Evolutionary conservation across 2,329 filamentous ascomycete species (phyloP), one percentile per base, ranked within the genome.

Genomic region (Fusarium nanum): DNA sequence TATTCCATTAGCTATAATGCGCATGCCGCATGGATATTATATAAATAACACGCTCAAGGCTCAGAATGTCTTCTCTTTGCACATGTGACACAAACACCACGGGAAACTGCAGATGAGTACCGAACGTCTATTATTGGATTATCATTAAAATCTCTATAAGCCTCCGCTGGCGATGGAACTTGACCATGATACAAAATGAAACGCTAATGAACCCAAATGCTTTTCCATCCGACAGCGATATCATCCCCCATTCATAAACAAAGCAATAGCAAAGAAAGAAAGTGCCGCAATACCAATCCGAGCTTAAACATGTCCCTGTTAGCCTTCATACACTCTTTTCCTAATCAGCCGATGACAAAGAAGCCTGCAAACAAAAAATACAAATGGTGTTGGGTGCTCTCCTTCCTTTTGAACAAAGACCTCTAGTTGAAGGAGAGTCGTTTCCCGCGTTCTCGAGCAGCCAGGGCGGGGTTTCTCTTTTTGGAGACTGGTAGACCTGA

Each of bases 401-500:
- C 23, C 45, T 14, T 23, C 52, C 10, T 13, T 44, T 41, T 22
- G 22, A 25, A 49, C 52, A 58, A 28, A n/a, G 41, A 25, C 9
- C 7, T 30, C 71, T 32, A 75, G 50, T 67, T 58, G 18, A 69
- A 60, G 22, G 70, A 69, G 25, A 68, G 37, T 20, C 72, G 57
- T 34, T 75, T 73, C 13, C 63, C 66, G 3, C 41, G 52, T 16
- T 46, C 63, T 44, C 30, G 25, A 25, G 48, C n/a, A 40, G 27
- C 23, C 13, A 45, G 45, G 12, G 30, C 25, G 2, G 42, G 49
- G n/a, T 55, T 66, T 7, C 54, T 23, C 54, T 68, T 69, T 20
- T 50, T 71, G 5, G 53, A 62, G 9, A 40, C 40, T n/a, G 56
- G 55, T 11, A 64, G 49, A 27, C 41, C 54, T 2, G 69, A 58